Evolutionary conservation across 2,329 filamentous ascomycete genomes (phyloP), one percentile per base, ranked within the genome.

Genomic region (Harringtonia lauricola): DNA sequence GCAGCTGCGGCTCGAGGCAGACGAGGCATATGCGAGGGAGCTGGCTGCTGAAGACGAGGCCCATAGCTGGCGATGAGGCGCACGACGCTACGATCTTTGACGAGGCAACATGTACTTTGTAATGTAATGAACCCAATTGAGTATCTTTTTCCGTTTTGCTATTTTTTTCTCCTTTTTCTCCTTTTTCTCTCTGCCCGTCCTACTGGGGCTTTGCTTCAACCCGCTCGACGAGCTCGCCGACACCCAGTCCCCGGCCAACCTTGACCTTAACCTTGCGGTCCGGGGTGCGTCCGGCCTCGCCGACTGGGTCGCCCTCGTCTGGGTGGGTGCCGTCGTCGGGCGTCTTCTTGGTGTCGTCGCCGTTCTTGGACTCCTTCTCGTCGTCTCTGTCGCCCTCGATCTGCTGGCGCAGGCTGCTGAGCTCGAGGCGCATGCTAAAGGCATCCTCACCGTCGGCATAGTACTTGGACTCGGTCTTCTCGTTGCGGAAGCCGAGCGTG

Each of bases 401-500:
- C 57, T 67, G 64, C 46, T 68, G 65, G 49, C 68, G 62, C 59
- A 84, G 71, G 52, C 72, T 68, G 47, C 74, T 67, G 36, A 98
- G 73, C 57, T 96, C 83, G 61, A 95, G 84, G 50, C 81, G 81
- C 92, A 98, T 98, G 59, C 80, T 85, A 60, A 81, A 95, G 31
- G 92, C 92, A 67, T 98, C 87, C 68, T 98, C 92, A 47, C 90
- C 90, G 62, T 98, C 92, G 46, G 92, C 92, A 61, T 98, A 98
- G 74, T 95, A 95, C 66, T 89, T 92, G 39, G 75, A 61, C 65
- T 94, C 87, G 12, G 83, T 79, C 69, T 88, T 92, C 52, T 92
- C 86, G 53, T 86, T 84, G 59, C 81, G 76, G 72, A 95, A 96
- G 43, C 86, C 82, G 1, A 95, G 78, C 0, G 89, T 95, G 60